phyloP scores from a whole-genome alignment of 345 rosid species.

The Garcia nutans region DNA sequence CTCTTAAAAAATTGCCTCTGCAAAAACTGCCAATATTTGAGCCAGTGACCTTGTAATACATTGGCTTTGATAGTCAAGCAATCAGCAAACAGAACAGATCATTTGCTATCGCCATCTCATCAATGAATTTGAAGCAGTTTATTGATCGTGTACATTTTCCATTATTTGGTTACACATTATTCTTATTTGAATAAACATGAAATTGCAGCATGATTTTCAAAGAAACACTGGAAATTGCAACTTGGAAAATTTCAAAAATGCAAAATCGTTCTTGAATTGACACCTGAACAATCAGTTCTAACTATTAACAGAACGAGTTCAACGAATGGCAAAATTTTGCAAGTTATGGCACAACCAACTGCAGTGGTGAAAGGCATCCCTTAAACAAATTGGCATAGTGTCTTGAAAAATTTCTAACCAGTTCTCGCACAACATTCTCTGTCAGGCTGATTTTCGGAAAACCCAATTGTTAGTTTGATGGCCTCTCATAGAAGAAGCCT shows the following conservation, averaged over 20 bases:
- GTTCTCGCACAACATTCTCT: slow-evolving; percentile 9
- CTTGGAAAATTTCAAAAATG: no score
- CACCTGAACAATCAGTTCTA: slow-evolving; percentile 1
- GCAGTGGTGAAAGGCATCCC: background rate
- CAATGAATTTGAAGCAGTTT: background rate
- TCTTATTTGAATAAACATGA: background rate
- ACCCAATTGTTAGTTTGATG: slow-evolving; percentile 7
- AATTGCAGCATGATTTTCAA: background rate
- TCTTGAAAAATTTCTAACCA: slow-evolving; percentile 8
- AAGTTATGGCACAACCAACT: slow-evolving; percentile 16
- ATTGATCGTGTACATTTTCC: background rate
- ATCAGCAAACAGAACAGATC: background rate
- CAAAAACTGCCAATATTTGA: background rate
- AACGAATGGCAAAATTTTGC: slow-evolving; percentile 24
- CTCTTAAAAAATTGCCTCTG: background rate
- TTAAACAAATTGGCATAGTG: background rate
- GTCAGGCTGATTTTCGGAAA: slow-evolving; percentile 1
- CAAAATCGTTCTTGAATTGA: background rate
- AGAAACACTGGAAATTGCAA: background rate
- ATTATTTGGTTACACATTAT: background rate
- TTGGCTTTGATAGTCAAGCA: no score
- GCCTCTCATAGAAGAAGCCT: slow-evolving; percentile 64
- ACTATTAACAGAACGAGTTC: background rate
- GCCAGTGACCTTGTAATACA: background rate
- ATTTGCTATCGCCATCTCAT: background rate